Percentiles rank a stretch among this genome's conserved stretches.
These are phyloP conservation scores for Schizochytrium sp. DNA, from an alignment of 108 stramenopile genomes.

Conservation along the genomic window DNA sequence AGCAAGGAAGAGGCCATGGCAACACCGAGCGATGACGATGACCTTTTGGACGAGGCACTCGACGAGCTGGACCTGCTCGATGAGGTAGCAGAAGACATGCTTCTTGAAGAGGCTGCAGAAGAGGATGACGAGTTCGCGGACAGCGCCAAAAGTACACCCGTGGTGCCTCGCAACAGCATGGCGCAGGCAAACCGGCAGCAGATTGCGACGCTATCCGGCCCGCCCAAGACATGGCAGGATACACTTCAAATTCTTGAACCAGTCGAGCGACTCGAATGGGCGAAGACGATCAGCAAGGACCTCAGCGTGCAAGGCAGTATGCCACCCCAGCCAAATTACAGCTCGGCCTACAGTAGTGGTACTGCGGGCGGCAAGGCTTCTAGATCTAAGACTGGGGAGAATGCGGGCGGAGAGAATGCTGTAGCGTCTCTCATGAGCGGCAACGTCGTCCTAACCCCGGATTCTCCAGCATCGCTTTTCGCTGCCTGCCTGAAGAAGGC, in stretches of 20 bases:
- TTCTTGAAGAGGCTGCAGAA: not conserved
- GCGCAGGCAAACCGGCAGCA: too few species aligned
- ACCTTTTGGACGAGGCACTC: not conserved
- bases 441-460: not conserved
- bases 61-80: not conserved
- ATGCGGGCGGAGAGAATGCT: not conserved
- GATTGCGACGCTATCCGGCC: not conserved
- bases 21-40: not conserved
- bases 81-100: not conserved
- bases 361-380: not conserved
- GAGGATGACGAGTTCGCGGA: not conserved
- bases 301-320: not conserved
- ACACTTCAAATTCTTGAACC: not conserved
- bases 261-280: not conserved
- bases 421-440: not conserved
- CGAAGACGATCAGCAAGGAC: constrained; percentile 12
- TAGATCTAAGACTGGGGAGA: not conserved
- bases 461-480: not conserved
- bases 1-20: not conserved
- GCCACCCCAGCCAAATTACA: not conserved
- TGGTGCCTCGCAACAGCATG: not conserved
- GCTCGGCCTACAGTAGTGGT: not conserved
- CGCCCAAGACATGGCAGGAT: not conserved
- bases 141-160: not conserved
- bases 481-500: not conserved